These are phyloP conservation scores for Acidiella bohemica DNA, from an alignment of 495 filamentous ascomycete genomes.

Conservation along the genomic window DNA sequence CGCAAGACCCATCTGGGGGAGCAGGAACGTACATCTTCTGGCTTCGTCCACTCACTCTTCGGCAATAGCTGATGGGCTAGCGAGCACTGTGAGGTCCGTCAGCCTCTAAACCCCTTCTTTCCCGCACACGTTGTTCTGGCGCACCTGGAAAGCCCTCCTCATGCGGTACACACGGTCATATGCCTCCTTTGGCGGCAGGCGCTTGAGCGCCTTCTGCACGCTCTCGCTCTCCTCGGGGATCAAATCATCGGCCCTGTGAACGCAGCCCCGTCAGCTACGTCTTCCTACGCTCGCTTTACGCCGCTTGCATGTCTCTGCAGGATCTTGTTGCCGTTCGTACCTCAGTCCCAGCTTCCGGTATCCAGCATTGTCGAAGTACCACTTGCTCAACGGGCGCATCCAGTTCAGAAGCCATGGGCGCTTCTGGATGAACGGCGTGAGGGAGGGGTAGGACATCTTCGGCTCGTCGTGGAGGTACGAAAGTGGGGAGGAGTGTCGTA, in stretches of 20 bases:
- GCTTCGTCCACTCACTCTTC: slow-evolving; percentile 65
- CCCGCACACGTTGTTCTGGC: slow-evolving; percentile 10
- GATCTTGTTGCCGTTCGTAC: too few species aligned
- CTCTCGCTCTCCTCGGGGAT: slow-evolving; percentile 78
- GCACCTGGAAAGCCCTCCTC: slow-evolving; percentile 84
- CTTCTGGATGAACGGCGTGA: slow-evolving; percentile 59
- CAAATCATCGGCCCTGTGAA: slow-evolving; percentile 71
- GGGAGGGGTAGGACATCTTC: slow-evolving; percentile 64
- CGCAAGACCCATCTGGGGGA: too few species aligned
- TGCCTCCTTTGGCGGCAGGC: slow-evolving; percentile 73
- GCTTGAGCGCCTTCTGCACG: slow-evolving; percentile 76
- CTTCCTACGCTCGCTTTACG: not conserved
- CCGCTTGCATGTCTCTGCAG: too few species aligned
- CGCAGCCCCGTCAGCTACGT: not conserved
- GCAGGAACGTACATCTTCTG: slow-evolving; percentile 47
- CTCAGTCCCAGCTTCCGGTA: slow-evolving; percentile 86
- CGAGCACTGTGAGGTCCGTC: slow-evolving; percentile 46
- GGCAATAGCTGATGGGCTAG: slow-evolving; percentile 78
- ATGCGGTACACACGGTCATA: slow-evolving; percentile 97
- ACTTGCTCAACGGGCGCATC: slow-evolving; percentile 64
- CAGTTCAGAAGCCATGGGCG: slow-evolving; percentile 71
- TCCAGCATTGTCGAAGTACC: slow-evolving; percentile 75
- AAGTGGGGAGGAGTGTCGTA: too few species aligned
- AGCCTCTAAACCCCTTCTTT: not conserved
- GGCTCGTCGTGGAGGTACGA: slow-evolving; percentile 29